Evolutionary conservation across 2,329 filamentous ascomycete genomes (phyloP).

Genomic region (Pseudogymnoascus sp.): DNA sequence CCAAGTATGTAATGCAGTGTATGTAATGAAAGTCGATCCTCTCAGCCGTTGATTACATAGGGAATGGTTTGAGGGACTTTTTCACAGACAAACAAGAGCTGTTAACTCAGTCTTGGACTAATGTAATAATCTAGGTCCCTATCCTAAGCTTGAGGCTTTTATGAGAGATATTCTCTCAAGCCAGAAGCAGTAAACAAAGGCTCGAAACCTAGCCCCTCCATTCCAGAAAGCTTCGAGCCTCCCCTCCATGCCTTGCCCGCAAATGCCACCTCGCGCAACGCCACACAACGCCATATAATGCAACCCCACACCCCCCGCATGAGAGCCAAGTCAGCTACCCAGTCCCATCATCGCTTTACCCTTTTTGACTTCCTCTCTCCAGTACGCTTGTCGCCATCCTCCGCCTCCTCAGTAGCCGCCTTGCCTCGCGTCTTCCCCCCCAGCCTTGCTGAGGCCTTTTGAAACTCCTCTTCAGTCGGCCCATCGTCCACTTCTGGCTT

Average conservation of each 20-base stretch:
- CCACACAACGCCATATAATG: neutral
- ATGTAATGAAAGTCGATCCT: neutral
- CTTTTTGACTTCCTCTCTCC: neutral
- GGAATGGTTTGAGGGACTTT: neutral
- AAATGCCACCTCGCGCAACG: neutral
- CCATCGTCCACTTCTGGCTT: conserved; percentile 54
- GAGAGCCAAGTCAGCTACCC: neutral
- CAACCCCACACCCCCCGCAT: neutral
- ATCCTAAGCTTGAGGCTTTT: neutral
- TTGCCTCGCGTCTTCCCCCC: conserved; percentile 14
- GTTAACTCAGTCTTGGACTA: neutral
- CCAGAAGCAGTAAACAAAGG: neutral
- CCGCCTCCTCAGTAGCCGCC: neutral
- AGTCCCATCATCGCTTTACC: neutral
- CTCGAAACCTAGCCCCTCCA: neutral
- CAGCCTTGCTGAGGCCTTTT: conserved; percentile 45
- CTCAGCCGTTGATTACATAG: neutral
- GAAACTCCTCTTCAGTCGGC: conserved; percentile 53
- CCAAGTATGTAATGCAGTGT: neutral
- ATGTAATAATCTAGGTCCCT: neutral
- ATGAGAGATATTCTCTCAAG: neutral
- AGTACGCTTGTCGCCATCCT: neutral
- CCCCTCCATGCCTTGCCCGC: neutral
- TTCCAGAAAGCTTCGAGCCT: neutral
- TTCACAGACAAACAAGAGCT: neutral